Percentiles rank a stretch among this genome's conserved stretches.
phyloP scores from a whole-genome alignment of 768 basidiomycete genomes.

The Albatrellus ellisii region DNA sequence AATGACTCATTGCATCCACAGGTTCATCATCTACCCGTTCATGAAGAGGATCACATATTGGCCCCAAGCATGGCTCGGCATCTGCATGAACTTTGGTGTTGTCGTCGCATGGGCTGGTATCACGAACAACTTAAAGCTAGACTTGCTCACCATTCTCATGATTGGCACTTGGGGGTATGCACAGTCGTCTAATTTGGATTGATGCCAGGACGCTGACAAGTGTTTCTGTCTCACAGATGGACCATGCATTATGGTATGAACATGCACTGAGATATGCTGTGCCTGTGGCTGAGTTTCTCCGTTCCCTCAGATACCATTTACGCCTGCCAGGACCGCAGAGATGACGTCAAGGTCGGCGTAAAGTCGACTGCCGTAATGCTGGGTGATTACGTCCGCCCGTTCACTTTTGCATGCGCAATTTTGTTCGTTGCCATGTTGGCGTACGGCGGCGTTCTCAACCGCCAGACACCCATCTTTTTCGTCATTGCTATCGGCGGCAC shows the following conservation, averaged over 20 bases:
- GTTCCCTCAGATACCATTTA: conserved; percentile 43
- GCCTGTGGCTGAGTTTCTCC: not conserved
- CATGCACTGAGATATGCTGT: not conserved
- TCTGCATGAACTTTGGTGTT: conserved; percentile 36
- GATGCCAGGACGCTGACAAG: conserved; percentile 15
- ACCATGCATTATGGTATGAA: conserved; percentile 28
- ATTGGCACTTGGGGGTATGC: conserved; percentile 15
- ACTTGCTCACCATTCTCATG: conserved; percentile 10
- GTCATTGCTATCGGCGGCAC: conserved; percentile 14
- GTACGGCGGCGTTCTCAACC: conserved; percentile 35
- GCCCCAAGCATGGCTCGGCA: conserved; percentile 51
- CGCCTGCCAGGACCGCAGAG: conserved; percentile 64
- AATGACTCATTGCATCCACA: conserved; percentile 4
- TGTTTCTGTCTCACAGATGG: conserved; percentile 23
- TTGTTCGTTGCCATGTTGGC: conserved; percentile 40
- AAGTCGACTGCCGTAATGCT: conserved; percentile 67
- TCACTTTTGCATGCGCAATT: conserved; percentile 40
- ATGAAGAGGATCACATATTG: conserved; percentile 45
- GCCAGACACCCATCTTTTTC: conserved; percentile 13
- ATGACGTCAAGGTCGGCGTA: conserved; percentile 59
- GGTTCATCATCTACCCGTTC: conserved; percentile 32
- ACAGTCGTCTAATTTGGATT: not conserved
- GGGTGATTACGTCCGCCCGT: conserved; percentile 43
- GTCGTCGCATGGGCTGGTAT: conserved; percentile 35
- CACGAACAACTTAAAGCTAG: conserved; percentile 21